Conservation (phyloP, 495 filamentous ascomycete species). For the Trichoderma reesei region DNA sequence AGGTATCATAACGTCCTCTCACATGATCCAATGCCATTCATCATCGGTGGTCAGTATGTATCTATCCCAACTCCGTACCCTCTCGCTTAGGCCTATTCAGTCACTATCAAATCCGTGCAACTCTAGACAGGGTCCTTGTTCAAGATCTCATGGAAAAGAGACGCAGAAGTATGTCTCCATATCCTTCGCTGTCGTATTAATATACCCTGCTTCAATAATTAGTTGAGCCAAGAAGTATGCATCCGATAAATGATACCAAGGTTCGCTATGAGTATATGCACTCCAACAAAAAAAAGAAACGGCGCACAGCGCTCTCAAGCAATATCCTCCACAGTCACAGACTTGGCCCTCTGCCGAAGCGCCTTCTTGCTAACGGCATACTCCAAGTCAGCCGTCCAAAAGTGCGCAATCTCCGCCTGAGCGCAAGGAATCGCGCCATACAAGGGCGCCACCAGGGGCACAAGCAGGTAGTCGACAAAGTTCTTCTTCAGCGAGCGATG, state of each 20-base stretch:
- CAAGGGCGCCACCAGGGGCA: constrained; percentile 50
- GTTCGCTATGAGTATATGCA: too few species aligned
- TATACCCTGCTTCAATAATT: background rate
- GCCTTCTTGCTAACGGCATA: constrained; percentile 61
- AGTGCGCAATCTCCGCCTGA: constrained; percentile 54
- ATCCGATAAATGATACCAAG: too few species aligned
- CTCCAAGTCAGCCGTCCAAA: constrained; percentile 55
- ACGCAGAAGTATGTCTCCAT: constrained; percentile 10
- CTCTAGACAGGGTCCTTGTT: too few species aligned
- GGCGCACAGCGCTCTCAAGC: constrained; percentile 22
- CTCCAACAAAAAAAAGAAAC: background rate
- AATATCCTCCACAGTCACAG: constrained; percentile 29
- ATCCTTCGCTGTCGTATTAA: background rate
- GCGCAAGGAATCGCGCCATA: constrained; percentile 53
- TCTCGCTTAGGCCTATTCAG: background rate
- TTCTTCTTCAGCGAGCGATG: constrained; percentile 42
- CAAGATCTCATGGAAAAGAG: background rate
- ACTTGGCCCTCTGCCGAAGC: constrained; percentile 37
- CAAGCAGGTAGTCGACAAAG: constrained; percentile 46
- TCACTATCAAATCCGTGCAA: background rate
- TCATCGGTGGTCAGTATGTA: background rate
- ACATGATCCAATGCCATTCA: background rate
- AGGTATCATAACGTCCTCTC: background rate
- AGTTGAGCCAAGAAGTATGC: background rate
- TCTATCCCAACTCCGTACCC: background rate